Percentiles rank a stretch among this genome's conserved stretches.
Evolutionary conservation across 208 protist species (phyloP).

Genomic region (Trypanosoma cruzi): DNA sequence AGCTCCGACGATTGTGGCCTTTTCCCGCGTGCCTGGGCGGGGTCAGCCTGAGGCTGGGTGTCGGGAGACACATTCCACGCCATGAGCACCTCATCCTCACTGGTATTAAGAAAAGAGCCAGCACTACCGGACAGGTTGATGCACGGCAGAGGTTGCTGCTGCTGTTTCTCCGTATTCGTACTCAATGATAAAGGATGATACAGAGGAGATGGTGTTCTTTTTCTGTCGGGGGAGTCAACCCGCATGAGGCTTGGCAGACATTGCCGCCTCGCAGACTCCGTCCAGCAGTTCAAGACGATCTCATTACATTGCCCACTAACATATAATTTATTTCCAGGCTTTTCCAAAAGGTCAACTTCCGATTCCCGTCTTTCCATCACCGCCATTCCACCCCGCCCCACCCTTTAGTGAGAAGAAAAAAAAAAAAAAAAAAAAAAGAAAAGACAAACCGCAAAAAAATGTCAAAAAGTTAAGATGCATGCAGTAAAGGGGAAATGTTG

Average conservation of each 20-base stretch:
- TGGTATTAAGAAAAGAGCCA: background rate
- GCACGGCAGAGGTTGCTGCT: background rate
- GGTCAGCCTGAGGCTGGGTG: background rate
- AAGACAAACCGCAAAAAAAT: too few species aligned
- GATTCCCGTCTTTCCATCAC: slow-evolving; percentile 1
- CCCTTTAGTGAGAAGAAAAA: slow-evolving; percentile 7
- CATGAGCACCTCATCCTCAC: background rate
- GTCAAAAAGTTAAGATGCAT: too few species aligned
- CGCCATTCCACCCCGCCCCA: too few species aligned
- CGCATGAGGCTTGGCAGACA: slow-evolving; percentile 19
- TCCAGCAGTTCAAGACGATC: background rate
- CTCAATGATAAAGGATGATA: background rate
- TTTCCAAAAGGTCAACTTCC: background rate
- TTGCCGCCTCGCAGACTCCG: slow-evolving; percentile 5
- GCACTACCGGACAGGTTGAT: background rate
- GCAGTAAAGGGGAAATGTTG: background rate
- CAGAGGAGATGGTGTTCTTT: background rate
- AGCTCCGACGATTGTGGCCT: background rate
- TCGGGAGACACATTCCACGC: background rate
- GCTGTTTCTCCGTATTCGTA: background rate
- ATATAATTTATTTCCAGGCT: background rate
- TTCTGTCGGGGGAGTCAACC: background rate
- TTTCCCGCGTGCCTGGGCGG: background rate
- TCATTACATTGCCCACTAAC: background rate
- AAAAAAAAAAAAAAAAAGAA: slow-evolving; percentile 15